phyloP scores from a whole-genome alignment of 495 filamentous ascomycete species.

The Hypoxylon lienhwacheense region DNA sequence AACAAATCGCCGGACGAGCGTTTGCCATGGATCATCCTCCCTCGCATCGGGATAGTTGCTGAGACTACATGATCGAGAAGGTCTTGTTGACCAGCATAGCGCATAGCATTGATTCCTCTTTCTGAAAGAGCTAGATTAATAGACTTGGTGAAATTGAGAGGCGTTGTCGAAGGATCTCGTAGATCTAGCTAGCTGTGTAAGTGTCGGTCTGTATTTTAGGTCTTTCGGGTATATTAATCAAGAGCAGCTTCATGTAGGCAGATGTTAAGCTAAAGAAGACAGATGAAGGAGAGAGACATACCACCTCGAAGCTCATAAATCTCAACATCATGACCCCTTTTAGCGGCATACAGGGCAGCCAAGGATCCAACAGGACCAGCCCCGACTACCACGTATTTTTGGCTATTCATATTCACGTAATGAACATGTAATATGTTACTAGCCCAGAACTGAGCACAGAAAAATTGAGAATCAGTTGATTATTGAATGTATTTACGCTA shows the following conservation, averaged over 20 bases:
- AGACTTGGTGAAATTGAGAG: conserved; percentile 94
- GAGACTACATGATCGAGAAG: conserved; percentile 72
- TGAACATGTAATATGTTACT: not conserved
- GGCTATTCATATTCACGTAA: conserved; percentile 39
- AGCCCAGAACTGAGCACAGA: not conserved
- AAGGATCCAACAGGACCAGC: conserved; percentile 92
- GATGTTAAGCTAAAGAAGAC: too few species aligned
- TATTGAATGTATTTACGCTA: not conserved
- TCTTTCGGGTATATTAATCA: not conserved
- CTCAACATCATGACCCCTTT: conserved; percentile 83
- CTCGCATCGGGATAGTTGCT: conserved; percentile 87
- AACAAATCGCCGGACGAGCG: conserved; percentile 65
- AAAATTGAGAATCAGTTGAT: not conserved
- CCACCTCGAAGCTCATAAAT: conserved; percentile 92
- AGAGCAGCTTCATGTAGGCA: not conserved
- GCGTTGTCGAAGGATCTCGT: conserved; percentile 76
- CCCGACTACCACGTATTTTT: conserved; percentile 83
- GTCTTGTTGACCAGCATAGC: conserved; percentile 60
- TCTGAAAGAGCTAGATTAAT: conserved; percentile 96
- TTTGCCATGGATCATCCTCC: conserved; percentile 93
- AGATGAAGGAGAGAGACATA: too few species aligned
- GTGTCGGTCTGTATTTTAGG: not conserved
- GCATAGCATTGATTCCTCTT: conserved; percentile 87
- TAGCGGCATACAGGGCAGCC: conserved; percentile 88
- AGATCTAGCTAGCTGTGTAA: conserved; percentile 66